Percentiles rank a stretch among this genome's conserved stretches.
Evolutionary conservation across 345 rosid genomes (phyloP).

Genomic region (Bruguiera sexangula): DNA sequence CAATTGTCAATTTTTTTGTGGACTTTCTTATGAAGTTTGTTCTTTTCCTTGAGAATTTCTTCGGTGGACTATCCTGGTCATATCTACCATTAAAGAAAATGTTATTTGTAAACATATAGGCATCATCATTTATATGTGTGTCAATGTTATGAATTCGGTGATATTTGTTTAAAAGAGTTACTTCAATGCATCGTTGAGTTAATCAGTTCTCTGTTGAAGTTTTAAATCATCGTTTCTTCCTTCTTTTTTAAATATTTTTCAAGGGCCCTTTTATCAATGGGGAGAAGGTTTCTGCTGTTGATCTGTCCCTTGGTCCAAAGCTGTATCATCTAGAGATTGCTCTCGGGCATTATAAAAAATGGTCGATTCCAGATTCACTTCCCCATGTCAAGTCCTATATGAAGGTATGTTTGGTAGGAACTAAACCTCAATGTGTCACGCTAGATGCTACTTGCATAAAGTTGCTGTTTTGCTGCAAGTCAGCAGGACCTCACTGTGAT

Average conservation of each 20-base stretch:
- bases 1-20: too few relatives aligned
- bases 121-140: too few relatives aligned
- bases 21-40: too few relatives aligned
- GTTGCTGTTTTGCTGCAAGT: background rate
- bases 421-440: background rate
- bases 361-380: slow-evolving; percentile 85
- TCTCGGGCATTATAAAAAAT: slow-evolving; percentile 75
- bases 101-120: too few relatives aligned
- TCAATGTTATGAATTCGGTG: background rate
- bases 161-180: background rate
- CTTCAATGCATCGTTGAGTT: background rate
- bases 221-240: slow-evolving; percentile 2
- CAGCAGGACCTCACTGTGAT: background rate
- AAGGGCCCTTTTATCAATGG: slow-evolving; percentile 92
- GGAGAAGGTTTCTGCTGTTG: slow-evolving; percentile 77
- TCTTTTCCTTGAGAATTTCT: too few relatives aligned
- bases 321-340: slow-evolving; percentile 80
- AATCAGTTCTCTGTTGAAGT: background rate
- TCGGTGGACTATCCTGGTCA: too few relatives aligned
- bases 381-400: slow-evolving; percentile 60
- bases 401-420: slow-evolving; percentile 47
- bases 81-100: too few relatives aligned
- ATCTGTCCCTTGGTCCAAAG: slow-evolving; percentile 78
- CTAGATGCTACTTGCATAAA: background rate
- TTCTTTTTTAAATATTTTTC: slow-evolving; percentile 4